A percentile compares a stretch with the other conserved stretches of the same genome.
These are phyloP conservation scores for Didymella pomorum DNA, from an alignment of 2,329 filamentous ascomycete species.

Conservation along the genomic window DNA sequence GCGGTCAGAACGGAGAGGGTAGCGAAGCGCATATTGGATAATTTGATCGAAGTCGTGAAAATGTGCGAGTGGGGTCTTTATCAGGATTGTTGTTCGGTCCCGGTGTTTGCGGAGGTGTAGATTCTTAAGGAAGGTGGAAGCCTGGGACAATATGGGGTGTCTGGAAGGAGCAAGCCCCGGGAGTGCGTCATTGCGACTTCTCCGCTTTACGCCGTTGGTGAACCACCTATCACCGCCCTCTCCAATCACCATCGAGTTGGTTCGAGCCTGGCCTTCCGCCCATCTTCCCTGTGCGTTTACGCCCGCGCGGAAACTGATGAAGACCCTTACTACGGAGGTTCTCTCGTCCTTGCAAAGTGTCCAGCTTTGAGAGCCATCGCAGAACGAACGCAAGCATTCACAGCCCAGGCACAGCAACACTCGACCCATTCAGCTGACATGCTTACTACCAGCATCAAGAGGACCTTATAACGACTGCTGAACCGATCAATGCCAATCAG, in stretches of 20 bases:
- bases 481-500: conserved; percentile 20
- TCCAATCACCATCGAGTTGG: conserved; percentile 2
- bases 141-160: conserved; percentile 5
- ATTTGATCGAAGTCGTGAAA: background rate
- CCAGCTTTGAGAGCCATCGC: background rate
- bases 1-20: conserved; percentile 66
- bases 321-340: background rate
- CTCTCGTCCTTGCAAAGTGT: background rate
- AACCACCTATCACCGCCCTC: background rate
- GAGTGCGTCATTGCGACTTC: conserved; percentile 15
- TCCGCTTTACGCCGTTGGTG: background rate
- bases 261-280: conserved; percentile 5
- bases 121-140: conserved; percentile 17
- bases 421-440: background rate
- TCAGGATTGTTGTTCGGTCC: background rate
- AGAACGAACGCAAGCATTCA: background rate
- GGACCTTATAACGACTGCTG: background rate
- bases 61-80: background rate
- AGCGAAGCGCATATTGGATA: conserved; percentile 69
- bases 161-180: conserved; percentile 15
- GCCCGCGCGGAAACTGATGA: background rate
- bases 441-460: background rate
- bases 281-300: background rate
- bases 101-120: background rate
- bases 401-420: background rate